phyloP scores from a whole-genome alignment of 805 yeast genomes.

The Yarrowia hollandica region DNA sequence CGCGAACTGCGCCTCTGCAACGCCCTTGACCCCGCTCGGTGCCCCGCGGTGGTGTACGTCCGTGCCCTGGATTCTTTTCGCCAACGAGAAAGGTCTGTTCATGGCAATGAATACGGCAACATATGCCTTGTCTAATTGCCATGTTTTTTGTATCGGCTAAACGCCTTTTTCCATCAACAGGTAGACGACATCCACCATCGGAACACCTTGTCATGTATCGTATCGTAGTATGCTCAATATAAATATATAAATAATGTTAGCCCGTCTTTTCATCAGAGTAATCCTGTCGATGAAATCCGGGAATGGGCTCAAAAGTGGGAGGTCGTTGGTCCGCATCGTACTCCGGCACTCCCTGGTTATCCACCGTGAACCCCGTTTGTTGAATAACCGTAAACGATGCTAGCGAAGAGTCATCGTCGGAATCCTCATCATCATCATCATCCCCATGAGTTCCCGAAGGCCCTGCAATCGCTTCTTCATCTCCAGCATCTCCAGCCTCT shows the following conservation, averaged over 20 bases:
- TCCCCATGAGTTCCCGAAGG: neutral
- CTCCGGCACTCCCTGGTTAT: conserved; percentile 24
- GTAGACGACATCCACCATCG: too few species aligned
- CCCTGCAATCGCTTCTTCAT: neutral
- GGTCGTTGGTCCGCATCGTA: conserved; percentile 38
- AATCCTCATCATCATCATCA: neutral
- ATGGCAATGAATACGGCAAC: too few species aligned
- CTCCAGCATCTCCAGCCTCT: neutral
- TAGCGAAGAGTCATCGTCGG: conserved; percentile 3
- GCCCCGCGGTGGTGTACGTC: too few species aligned
- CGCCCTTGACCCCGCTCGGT: too few species aligned
- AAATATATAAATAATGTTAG: neutral
- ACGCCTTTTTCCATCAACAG: too few species aligned
- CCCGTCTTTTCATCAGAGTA: conserved; percentile 48
- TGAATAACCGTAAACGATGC: conserved; percentile 13
- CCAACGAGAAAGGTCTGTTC: too few species aligned
- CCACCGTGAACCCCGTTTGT: conserved; percentile 21
- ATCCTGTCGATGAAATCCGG: conserved; percentile 50
- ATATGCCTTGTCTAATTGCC: too few species aligned
- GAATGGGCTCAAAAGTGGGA: conserved; percentile 49
- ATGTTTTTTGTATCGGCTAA: too few species aligned
- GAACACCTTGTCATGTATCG: too few species aligned
- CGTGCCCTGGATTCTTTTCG: too few species aligned
- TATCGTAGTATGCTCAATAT: too few species aligned
- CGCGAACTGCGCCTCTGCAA: too few species aligned